A percentile compares a stretch with the other conserved stretches of the same genome.
Evolutionary conservation across 106 monocot species (phyloP).

Genomic region (Acorus calamus): DNA sequence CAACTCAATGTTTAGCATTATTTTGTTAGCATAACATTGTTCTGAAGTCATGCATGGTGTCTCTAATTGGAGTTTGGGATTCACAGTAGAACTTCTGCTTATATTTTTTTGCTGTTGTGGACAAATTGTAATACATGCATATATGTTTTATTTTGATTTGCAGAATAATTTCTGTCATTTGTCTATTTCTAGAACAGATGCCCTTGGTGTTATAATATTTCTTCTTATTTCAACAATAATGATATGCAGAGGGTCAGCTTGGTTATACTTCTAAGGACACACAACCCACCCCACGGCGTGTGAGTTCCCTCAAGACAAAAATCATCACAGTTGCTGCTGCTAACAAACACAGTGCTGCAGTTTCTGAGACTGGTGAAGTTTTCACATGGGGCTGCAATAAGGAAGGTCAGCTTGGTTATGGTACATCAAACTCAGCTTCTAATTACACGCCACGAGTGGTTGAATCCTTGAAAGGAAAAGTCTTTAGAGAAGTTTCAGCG

Average conservation of each 20-base stretch:
- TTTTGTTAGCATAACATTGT: too few species aligned
- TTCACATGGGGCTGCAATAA: constrained; percentile 99
- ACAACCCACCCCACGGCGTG: constrained; percentile 81
- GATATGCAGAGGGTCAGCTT: constrained; percentile 82
- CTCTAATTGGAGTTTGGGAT: too few species aligned
- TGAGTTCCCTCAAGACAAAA: constrained; percentile 63
- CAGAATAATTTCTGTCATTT: too few species aligned
- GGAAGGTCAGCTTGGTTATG: constrained; percentile 99
- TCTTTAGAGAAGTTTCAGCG: constrained; percentile 64
- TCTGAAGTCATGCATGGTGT: too few species aligned
- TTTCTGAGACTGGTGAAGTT: constrained; percentile 86
- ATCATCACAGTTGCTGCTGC: constrained; percentile 84
- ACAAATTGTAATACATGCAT: too few species aligned
- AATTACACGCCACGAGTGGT: constrained; percentile 87
- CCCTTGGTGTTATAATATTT: too few species aligned
- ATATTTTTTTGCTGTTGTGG: too few species aligned
- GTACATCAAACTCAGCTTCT: constrained; percentile 96
- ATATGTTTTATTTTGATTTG: too few species aligned
- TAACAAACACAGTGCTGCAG: constrained; percentile 86
- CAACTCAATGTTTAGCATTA: too few species aligned
- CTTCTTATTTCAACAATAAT: background rate
- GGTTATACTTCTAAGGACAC: constrained; percentile 97
- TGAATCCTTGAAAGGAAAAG: constrained; percentile 91
- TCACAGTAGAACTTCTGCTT: too few species aligned
- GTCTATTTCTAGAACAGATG: too few species aligned